Conservation (phyloP, 2,329 filamentous ascomycete species). For the Penicillium sp. region DNA sequence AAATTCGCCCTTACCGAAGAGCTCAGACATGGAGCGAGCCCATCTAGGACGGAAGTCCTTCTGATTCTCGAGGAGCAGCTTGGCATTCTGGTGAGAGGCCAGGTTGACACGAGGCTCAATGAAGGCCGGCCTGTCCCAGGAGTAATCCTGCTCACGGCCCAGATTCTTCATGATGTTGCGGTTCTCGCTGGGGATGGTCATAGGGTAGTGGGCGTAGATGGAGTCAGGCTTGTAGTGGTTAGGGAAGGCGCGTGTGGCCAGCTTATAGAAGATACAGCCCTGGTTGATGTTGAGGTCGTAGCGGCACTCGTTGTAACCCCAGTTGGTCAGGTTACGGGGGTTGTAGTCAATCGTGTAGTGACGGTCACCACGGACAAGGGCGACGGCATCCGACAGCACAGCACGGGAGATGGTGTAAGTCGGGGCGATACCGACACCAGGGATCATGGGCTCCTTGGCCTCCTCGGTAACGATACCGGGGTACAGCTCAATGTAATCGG, state of each 20-base stretch:
- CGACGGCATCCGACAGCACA: constrained; percentile 73
- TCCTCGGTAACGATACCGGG: constrained; percentile 75
- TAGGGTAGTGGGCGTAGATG: constrained; percentile 76
- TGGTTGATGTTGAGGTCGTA: constrained; percentile 74
- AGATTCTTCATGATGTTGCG: constrained; percentile 67
- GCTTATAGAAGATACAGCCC: constrained; percentile 81
- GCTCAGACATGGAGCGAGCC: constrained; percentile 61
- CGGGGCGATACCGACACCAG: constrained; percentile 72
- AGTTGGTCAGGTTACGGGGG: constrained; percentile 73
- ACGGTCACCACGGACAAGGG: constrained; percentile 74
- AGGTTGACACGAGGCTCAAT: constrained; percentile 56
- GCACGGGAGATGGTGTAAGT: constrained; percentile 76
- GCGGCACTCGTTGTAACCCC: constrained; percentile 74
- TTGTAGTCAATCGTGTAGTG: constrained; percentile 79
- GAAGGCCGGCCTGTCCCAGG: constrained; percentile 62
- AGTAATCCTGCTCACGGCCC: constrained; percentile 66
- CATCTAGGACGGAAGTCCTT: constrained; percentile 65
- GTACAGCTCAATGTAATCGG: constrained; percentile 78
- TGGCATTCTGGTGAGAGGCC: constrained; percentile 61
- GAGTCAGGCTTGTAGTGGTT: constrained; percentile 75
- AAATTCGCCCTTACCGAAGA: constrained; percentile 59
- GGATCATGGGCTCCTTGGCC: constrained; percentile 70
- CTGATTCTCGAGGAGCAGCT: constrained; percentile 61
- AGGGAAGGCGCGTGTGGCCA: constrained; percentile 77
- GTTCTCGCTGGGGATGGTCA: constrained; percentile 71